These are phyloP conservation scores for Eleusine indica DNA, from an alignment of 176 grass and related monocot species.

Conservation along the genomic window DNA sequence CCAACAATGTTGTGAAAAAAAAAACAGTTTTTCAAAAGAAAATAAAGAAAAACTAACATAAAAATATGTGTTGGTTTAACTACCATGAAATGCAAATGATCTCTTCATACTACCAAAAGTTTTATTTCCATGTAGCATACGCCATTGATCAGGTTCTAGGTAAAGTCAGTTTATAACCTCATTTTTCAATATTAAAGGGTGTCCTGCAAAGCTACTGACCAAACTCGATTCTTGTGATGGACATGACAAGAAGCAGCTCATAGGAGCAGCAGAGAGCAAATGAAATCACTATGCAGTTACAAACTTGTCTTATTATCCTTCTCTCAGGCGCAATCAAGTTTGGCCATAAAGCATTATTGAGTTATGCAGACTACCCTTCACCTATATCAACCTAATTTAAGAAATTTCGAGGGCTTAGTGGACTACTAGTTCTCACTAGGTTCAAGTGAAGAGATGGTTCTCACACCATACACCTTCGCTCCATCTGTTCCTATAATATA, in stretches of 20 bases:
- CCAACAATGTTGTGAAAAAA: neutral
- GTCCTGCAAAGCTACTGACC: neutral
- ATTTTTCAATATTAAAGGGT: constrained; percentile 10
- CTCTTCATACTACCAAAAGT: neutral
- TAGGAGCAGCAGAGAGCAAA: neutral
- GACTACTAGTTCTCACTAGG: constrained; percentile 8
- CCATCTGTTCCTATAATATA: neutral
- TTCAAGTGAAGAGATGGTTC: neutral
- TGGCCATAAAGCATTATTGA: neutral
- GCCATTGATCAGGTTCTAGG: neutral
- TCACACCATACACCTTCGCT: neutral
- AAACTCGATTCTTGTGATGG: neutral
- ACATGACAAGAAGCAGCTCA: neutral
- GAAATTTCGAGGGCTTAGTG: neutral
- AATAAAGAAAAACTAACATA: neutral
- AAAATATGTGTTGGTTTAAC: neutral
- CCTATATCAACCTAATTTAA: neutral
- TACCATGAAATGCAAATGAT: neutral
- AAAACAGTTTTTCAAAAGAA: neutral
- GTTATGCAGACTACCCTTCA: neutral
- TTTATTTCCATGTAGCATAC: constrained; percentile 16
- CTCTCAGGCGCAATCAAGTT: neutral
- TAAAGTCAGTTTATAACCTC: neutral
- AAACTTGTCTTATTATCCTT: neutral
- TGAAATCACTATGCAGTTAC: constrained; percentile 1